These are phyloP conservation scores for Hyaloscypha bicolor DNA, from an alignment of 495 filamentous ascomycete species.

Conservation along the genomic window DNA sequence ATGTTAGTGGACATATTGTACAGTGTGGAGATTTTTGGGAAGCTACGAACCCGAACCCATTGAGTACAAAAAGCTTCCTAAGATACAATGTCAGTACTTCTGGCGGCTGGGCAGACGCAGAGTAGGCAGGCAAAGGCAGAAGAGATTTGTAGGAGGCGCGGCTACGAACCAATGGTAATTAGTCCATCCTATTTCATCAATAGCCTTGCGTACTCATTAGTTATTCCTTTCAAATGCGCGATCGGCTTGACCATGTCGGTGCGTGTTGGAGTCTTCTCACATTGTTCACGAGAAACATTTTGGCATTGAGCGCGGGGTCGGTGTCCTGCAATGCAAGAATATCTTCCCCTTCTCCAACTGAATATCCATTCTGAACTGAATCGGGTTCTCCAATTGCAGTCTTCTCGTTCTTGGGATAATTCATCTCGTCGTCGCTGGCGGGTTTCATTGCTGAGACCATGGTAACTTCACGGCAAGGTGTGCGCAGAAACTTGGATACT, in stretches of 20 bases:
- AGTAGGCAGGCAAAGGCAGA: not conserved
- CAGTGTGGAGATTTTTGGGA: not conserved
- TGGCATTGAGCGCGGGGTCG: constrained; percentile 66
- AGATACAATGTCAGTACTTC: not conserved
- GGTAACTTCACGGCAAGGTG: not conserved
- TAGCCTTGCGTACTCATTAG: constrained; percentile 47
- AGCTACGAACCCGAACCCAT: constrained; percentile 62
- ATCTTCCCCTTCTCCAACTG: constrained; percentile 43
- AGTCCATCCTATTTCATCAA: constrained; percentile 75
- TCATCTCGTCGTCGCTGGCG: not conserved
- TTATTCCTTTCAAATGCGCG: not conserved
- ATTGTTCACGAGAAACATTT: constrained; percentile 72
- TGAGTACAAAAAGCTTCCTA: constrained; percentile 58
- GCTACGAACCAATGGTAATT: constrained; percentile 58
- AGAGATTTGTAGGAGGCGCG: not conserved
- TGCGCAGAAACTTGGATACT: not conserved
- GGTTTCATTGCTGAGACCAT: not conserved
- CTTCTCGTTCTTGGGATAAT: constrained; percentile 23
- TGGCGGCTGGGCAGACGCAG: not conserved
- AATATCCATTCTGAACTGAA: constrained; percentile 17
- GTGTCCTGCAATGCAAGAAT: constrained; percentile 51
- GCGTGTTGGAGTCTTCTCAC: constrained; percentile 42
- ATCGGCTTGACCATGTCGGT: not conserved
- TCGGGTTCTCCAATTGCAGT: constrained; percentile 13
- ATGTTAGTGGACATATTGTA: not conserved